A percentile compares a stretch with the other conserved stretches of the same genome.
Conservation (phyloP, 495 filamentous ascomycete genomes). For the Neurospora sp. region DNA sequence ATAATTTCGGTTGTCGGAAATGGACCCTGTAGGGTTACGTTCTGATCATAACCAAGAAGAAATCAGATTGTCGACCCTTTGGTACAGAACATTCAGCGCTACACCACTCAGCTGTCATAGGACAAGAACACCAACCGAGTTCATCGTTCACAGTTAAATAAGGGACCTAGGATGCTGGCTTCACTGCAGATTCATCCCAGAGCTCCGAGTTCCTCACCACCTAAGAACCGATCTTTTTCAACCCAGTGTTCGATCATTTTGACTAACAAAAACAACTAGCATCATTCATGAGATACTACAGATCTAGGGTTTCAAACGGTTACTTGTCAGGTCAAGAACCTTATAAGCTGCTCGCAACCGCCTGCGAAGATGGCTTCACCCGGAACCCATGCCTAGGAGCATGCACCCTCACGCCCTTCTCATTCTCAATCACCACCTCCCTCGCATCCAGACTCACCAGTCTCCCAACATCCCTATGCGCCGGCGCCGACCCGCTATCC, state of each 20-base stretch:
- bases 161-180: neutral
- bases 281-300: neutral
- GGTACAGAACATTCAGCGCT: neutral
- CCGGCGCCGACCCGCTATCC: constrained; percentile 38
- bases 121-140: neutral
- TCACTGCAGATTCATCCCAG: neutral
- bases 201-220: neutral
- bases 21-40: neutral
- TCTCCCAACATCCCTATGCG: constrained; percentile 41
- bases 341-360: neutral
- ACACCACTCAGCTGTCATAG: neutral
- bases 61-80: neutral
- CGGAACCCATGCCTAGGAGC: constrained; percentile 47
- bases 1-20: neutral
- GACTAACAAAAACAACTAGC: neutral
- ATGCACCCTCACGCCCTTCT: constrained; percentile 39
- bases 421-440: constrained; percentile 44
- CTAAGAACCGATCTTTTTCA: neutral
- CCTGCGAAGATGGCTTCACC: constrained; percentile 16
- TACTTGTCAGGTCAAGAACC: neutral
- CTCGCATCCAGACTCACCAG: constrained; percentile 35
- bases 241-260: neutral
- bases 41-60: neutral
- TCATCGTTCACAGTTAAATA: neutral
- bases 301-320: neutral